phyloP scores from a whole-genome alignment of 163 green algal genomes.

The Coccomyxa subellipsoidea region DNA sequence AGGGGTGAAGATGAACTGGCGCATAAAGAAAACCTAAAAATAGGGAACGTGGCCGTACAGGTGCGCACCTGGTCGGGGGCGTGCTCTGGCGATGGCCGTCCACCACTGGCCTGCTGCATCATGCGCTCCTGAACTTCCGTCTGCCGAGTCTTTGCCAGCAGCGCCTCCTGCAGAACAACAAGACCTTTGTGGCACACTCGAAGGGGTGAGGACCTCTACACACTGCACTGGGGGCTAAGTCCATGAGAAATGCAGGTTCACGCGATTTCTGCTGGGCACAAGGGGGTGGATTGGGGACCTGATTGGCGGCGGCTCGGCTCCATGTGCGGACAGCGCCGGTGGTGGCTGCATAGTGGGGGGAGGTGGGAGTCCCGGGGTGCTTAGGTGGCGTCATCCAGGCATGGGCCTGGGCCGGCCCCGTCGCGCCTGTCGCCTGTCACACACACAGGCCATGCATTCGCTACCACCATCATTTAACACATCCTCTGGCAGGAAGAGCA shows the following conservation, averaged over 20 bases:
- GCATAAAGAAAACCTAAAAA: no score
- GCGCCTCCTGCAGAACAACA: not conserved
- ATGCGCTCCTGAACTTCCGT: not conserved
- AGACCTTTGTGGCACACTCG: no score
- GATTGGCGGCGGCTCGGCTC: constrained; percentile 7
- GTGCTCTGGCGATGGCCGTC: not conserved
- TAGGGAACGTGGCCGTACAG: no score
- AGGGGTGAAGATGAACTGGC: no score
- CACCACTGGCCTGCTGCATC: not conserved
- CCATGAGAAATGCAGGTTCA: no score
- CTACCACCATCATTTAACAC: no score
- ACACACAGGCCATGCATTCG: not conserved
- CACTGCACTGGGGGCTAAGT: no score
- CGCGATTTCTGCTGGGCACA: no score
- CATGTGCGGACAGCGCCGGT: not conserved
- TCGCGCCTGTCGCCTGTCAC: not conserved
- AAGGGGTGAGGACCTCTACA: no score
- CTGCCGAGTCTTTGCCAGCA: not conserved
- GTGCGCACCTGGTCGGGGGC: not conserved
- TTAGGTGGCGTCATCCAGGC: constrained; percentile 11
- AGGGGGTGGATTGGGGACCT: not conserved
- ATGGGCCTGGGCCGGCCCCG: not conserved
- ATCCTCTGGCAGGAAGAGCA: no score
- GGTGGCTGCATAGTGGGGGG: not conserved
- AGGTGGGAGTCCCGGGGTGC: constrained; percentile 9